Percentiles rank a stretch among this genome's conserved stretches.
phyloP scores from a whole-genome alignment of 768 basidiomycete genomes.

The Kwoniella sp. region DNA sequence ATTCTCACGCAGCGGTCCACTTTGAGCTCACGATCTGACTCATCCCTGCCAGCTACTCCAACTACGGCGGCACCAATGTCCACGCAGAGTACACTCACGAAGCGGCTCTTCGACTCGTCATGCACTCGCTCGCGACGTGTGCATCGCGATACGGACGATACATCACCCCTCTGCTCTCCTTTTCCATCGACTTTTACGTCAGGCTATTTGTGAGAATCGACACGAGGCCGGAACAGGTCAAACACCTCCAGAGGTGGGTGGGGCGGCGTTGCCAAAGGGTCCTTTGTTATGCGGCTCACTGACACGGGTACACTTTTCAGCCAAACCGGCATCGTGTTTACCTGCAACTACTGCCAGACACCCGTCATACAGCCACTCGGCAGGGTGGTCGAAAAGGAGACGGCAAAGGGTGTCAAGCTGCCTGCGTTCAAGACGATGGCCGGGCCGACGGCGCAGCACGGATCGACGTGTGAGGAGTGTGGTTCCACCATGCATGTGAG shows the following conservation, averaged over 20 bases:
- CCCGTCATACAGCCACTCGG: slow-evolving; percentile 83
- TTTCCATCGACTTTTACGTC: slow-evolving; percentile 97
- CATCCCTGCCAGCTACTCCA: slow-evolving; percentile 65
- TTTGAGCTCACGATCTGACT: neutral
- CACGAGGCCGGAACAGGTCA: slow-evolving; percentile 73
- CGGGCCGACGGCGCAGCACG: slow-evolving; percentile 57
- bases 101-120: slow-evolving; percentile 83
- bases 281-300: neutral
- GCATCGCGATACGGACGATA: slow-evolving; percentile 89
- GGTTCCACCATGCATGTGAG: slow-evolving; percentile 68
- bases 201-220: slow-evolving; percentile 80
- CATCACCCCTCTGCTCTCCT: slow-evolving; percentile 74
- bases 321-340: slow-evolving; percentile 77
- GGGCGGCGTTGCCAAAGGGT: neutral
- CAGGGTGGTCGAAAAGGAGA: slow-evolving; percentile 61
- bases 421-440: slow-evolving; percentile 65
- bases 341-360: slow-evolving; percentile 78
- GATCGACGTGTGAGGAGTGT: slow-evolving; percentile 75
- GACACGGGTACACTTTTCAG: slow-evolving; percentile 52
- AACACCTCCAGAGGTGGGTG: slow-evolving; percentile 69
- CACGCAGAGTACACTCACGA: slow-evolving; percentile 96
- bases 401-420: slow-evolving; percentile 59
- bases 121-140: slow-evolving; percentile 76
- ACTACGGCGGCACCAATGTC: slow-evolving; percentile 85
- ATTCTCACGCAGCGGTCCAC: neutral